Evolutionary conservation across 2,329 filamentous ascomycete species (phyloP).

Genomic region (Coleophoma cylindrospora): DNA sequence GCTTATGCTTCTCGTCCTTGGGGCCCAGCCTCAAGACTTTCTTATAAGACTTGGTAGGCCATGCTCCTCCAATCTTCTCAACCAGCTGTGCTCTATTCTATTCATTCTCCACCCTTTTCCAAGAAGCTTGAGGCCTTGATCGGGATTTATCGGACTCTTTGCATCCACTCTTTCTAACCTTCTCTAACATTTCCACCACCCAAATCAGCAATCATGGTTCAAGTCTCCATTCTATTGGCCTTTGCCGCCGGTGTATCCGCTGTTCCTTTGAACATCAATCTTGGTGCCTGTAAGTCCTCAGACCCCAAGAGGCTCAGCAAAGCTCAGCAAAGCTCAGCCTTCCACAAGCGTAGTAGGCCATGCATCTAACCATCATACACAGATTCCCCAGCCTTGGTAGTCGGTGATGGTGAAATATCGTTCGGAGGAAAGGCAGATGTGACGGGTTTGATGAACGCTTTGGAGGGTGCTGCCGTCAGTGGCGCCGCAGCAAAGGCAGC

Average conservation of each 20-base stretch:
- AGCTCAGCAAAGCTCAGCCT: too few relatives aligned
- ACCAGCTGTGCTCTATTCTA: conserved; percentile 20
- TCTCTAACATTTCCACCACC: too few relatives aligned
- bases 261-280: conserved; percentile 18
- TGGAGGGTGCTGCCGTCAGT: conserved; percentile 40
- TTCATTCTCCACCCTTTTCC: conserved; percentile 9
- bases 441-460: conserved; percentile 37
- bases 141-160: conserved; percentile 1
- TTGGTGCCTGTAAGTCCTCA: conserved; percentile 6
- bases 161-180: background rate
- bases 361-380: too few relatives aligned
- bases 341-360: too few relatives aligned
- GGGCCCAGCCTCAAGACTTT: conserved; percentile 10
- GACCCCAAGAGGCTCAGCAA: background rate
- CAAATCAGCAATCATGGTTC: conserved; percentile 17
- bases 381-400: conserved; percentile 20
- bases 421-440: conserved; percentile 41
- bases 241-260: conserved; percentile 24
- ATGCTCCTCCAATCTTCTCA: conserved; percentile 4
- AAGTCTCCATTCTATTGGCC: conserved; percentile 24
- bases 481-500: conserved; percentile 29
- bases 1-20: conserved; percentile 4
- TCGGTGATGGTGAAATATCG: conserved; percentile 41
- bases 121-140: conserved; percentile 23
- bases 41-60: conserved; percentile 17